Base-by-base conservation (phyloP, 1,139 yeast species). In the Hanseniaspora sp. region DNA sequence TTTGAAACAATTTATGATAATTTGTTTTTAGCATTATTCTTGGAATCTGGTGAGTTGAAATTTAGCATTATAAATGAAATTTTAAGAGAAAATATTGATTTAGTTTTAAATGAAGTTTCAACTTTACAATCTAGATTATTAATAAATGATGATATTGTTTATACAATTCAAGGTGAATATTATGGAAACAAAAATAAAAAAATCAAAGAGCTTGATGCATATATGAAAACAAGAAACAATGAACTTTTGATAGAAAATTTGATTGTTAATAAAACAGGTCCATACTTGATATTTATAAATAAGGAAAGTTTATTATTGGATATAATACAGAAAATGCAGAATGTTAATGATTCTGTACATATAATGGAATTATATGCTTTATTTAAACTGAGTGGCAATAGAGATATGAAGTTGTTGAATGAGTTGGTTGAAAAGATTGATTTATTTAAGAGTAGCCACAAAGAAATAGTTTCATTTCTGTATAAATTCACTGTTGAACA, bases 201-300 rank as follows among this genome's bases (percentile, higher is more conserved):
- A 59, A 72, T 81, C 70, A 72, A 74, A 9, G 90, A 87, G 59
- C 79, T 82, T 1, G 71, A 74, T 49, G 78, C 82, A 28, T 74
- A 84, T 49, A 67, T 86, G 2, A 73, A 71, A n/a, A 95, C 95
- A 0, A 71, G 70, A 15, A 66, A 76, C 51, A 78, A 79, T 73
- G 72, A 69, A 1, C 80, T 78, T 46, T 95, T 95, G 0, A 95
- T 86, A 61, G 66, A 69, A 1, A 71, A 45, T 17, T 79, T 0
- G 70, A 86, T 5, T 63, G 79, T 3, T 63, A 69, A 3, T 66
- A 44, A 44, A n/a, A 39, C 42, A 8, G 54, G 54, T 11, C 48
- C 54, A 9, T 38, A 51, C 15, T 31, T 51, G 45, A 33, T 51
- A 11, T 51, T 51, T 39, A 15, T 23, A 13, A 44, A 44, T 18